Evolutionary conservation across 257 asterid species (phyloP).

Genomic region (Craterostigma plantagineum): DNA sequence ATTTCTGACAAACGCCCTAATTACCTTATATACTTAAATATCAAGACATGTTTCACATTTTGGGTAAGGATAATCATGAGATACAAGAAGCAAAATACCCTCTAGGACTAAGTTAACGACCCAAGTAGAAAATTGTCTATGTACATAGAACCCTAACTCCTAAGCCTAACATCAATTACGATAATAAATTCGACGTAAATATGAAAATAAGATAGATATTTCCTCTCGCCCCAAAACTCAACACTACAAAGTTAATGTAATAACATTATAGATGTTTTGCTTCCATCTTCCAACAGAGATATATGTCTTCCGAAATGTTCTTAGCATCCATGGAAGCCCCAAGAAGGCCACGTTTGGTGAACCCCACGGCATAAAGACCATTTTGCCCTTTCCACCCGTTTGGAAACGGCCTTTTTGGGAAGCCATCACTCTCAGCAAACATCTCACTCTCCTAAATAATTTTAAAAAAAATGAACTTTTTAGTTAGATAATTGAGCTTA

Average conservation of each 20-base stretch:
- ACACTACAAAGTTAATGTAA: not conserved
- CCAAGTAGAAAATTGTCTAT: no score
- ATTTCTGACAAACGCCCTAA: no score
- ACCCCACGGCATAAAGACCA: conserved; percentile 85
- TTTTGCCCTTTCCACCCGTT: conserved; percentile 80
- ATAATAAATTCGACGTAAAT: no score
- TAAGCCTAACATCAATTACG: no score
- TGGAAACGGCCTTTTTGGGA: conserved; percentile 66
- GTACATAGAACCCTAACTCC: no score
- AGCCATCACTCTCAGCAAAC: conserved; percentile 67
- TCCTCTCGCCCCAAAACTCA: no score
- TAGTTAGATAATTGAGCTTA: not conserved
- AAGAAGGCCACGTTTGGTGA: conserved; percentile 79
- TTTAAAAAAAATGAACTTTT: not conserved
- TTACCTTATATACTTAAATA: no score
- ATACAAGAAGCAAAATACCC: no score
- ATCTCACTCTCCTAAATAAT: conserved; percentile 38
- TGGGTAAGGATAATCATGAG: no score
- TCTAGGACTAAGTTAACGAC: no score
- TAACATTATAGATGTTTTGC: conserved; percentile 9
- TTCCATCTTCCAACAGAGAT: conserved; percentile 15
- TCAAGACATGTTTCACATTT: no score
- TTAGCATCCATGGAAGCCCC: conserved; percentile 85
- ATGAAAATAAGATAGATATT: no score
- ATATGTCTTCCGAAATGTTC: conserved; percentile 55